A percentile compares a stretch with the other conserved stretches of the same genome.
phyloP scores from a whole-genome alignment of 768 basidiomycete species.

The Phlebiopsis flavidoalba region DNA sequence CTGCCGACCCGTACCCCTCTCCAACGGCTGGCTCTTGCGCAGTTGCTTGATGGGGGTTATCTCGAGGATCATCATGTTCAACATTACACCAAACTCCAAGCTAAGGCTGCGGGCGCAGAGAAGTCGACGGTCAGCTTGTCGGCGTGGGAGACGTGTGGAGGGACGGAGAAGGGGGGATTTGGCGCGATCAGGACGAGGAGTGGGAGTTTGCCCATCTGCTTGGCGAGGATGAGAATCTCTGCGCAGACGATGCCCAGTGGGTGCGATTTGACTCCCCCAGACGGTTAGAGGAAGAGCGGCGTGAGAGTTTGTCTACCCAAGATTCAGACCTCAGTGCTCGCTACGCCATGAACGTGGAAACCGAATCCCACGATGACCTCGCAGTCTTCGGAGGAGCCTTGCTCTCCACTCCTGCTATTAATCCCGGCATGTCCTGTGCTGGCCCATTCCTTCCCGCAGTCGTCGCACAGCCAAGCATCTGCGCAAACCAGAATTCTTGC shows the following conservation, averaged over 20 bases:
- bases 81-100: constrained; percentile 51
- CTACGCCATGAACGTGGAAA: constrained; percentile 38
- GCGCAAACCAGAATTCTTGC: constrained; percentile 31
- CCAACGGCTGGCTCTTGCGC: constrained; percentile 63
- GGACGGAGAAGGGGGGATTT: constrained; percentile 57
- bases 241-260: constrained; percentile 23
- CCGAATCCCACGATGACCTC: constrained; percentile 28
- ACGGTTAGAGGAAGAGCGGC: constrained; percentile 24
- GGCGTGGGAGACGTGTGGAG: constrained; percentile 50
- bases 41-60: constrained; percentile 61
- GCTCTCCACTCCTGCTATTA: constrained; percentile 22
- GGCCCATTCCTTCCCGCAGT: constrained; percentile 30
- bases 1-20: constrained; percentile 50
- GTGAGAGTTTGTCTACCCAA: constrained; percentile 43
- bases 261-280: constrained; percentile 34
- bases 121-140: constrained; percentile 23
- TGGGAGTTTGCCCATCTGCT: constrained; percentile 65
- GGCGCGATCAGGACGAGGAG: constrained; percentile 71
- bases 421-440: constrained; percentile 32
- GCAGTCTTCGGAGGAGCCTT: constrained; percentile 26
- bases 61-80: constrained; percentile 51
- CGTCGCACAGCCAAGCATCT: constrained; percentile 32
- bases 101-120: constrained; percentile 32
- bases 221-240: constrained; percentile 28
- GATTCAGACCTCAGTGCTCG: constrained; percentile 51